Evolutionary conservation across 495 filamentous ascomycete genomes (phyloP), one percentile per base, ranked within the genome.

Genomic region (Aspergillus saccharolyticus): DNA sequence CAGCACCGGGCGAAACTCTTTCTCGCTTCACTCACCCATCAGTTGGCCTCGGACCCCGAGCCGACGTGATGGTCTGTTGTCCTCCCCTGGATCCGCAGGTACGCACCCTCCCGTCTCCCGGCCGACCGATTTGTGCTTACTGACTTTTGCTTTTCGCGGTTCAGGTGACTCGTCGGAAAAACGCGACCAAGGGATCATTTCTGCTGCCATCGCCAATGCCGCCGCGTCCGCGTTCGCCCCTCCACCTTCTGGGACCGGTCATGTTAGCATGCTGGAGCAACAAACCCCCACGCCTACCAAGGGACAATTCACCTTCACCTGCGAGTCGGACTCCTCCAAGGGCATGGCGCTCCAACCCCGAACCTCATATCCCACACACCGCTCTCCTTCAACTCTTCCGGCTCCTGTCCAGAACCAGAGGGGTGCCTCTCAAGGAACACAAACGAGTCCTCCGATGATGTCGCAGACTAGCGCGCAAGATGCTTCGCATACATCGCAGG

Each of bases 271-370:
- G 58, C 66, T 94, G 43, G 85, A 89, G 44, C 88, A 89, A 64
- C 82, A 86, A 69, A 70, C 80, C 17, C 79, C 81, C 8, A 77
- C 79, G 2, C 83, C 79, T 25, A 80, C 83, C 12, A 89, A 90
- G 54, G 85, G 87, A 0, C 89, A 95, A 60, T 97, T 97, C 63
- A 96, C 91, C 16, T 97, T 97, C 69, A 94, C 88, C 2, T 93
- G 89, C 70, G 87, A 90, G 48, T 86, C 88, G 1, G 87, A 90
- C 62, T 83, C 85, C 18, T 79, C 81, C 2, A 86, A 83, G 56
- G 82, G 81, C 42, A 83, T 87, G 76, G 76, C 74, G 4, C 69
- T 81, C 71, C 77, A 80, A 30, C 61, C 71, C 42, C 74, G 75
- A 24, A 70, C 65, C 53, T 54, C 74, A 16, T 66, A 66, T 52